A percentile compares a stretch with the other conserved stretches of the same genome.
These are phyloP conservation scores for Pseudohalonectria lignicola DNA, from an alignment of 2,329 filamentous ascomycete genomes.

Conservation along the genomic window DNA sequence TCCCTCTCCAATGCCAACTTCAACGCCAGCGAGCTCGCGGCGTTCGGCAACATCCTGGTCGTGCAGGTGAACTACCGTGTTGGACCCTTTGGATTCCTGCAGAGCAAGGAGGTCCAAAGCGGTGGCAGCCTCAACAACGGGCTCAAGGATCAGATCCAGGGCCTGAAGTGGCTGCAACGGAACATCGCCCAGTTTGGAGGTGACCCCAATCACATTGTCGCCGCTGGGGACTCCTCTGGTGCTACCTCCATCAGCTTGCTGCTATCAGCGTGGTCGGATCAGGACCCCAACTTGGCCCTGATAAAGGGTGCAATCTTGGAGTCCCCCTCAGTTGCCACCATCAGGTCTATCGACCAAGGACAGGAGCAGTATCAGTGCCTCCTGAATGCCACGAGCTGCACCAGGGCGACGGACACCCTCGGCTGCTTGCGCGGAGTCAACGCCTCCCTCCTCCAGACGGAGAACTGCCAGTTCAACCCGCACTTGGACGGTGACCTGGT, in stretches of 20 bases:
- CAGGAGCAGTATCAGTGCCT: slow-evolving; percentile 10
- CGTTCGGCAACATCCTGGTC: slow-evolving; percentile 33
- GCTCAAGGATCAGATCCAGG: slow-evolving; percentile 55
- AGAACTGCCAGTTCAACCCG: slow-evolving; percentile 12
- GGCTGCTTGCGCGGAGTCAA: slow-evolving; percentile 10
- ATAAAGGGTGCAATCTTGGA: slow-evolving; percentile 39
- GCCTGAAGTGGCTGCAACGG: slow-evolving; percentile 56
- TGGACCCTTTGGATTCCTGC: slow-evolving; percentile 62
- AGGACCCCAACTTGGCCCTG: slow-evolving; percentile 22
- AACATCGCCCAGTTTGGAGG: slow-evolving; percentile 59
- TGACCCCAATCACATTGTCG: slow-evolving; percentile 53
- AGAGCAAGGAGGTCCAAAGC: slow-evolving; percentile 46
- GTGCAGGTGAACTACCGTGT: slow-evolving; percentile 71
- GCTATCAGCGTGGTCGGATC: slow-evolving; percentile 41
- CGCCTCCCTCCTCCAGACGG: slow-evolving; percentile 11
- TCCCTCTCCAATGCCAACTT: slow-evolving; percentile 29
- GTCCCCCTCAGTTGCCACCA: slow-evolving; percentile 16
- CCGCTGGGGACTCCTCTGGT: slow-evolving; percentile 60
- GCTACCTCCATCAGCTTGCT: slow-evolving; percentile 54
- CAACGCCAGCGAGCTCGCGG: slow-evolving; percentile 49
- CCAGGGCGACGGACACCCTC: slow-evolving; percentile 9
- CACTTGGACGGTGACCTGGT: slow-evolving; percentile 7
- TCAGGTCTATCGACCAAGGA: slow-evolving; percentile 10
- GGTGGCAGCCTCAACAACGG: slow-evolving; percentile 35
- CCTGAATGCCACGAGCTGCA: slow-evolving; percentile 8